Evolutionary conservation across 202 grass and related monocot species (phyloP).

Genomic region (Panicum hallii): DNA sequence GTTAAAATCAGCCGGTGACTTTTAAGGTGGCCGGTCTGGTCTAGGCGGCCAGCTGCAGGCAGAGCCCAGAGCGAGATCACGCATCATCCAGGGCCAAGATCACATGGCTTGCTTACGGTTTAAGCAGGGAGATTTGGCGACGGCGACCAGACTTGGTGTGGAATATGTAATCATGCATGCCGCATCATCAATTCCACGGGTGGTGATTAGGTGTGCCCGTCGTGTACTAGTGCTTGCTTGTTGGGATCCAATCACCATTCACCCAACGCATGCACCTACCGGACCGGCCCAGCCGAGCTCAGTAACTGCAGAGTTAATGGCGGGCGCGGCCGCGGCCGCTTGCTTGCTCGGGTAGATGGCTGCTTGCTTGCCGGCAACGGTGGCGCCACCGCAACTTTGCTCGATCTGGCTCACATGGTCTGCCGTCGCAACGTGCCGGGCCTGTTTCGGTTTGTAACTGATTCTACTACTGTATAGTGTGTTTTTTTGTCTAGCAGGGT

Average conservation of each 20-base stretch:
- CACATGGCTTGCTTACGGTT: conserved; percentile 24
- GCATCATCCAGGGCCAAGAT: background rate
- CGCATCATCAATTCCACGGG: conserved; percentile 6
- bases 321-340: background rate
- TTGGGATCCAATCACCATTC: background rate
- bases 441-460: no score
- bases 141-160: background rate
- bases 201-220: background rate
- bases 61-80: background rate
- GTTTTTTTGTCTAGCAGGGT: no score
- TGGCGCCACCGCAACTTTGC: background rate
- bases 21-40: conserved; percentile 42
- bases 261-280: background rate
- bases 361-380: background rate
- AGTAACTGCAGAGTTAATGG: conserved; percentile 7
- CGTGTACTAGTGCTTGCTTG: background rate
- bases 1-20: conserved; percentile 17
- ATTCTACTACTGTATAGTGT: no score
- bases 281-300: background rate
- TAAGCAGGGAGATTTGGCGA: conserved; percentile 21
- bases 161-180: background rate
- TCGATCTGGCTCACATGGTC: background rate
- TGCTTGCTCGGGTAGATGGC: background rate
- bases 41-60: background rate
- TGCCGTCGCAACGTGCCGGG: no score